Evolutionary conservation across 495 filamentous ascomycete genomes (phyloP), one percentile per base, ranked within the genome.

Genomic region (Penicillium egyptiacum): DNA sequence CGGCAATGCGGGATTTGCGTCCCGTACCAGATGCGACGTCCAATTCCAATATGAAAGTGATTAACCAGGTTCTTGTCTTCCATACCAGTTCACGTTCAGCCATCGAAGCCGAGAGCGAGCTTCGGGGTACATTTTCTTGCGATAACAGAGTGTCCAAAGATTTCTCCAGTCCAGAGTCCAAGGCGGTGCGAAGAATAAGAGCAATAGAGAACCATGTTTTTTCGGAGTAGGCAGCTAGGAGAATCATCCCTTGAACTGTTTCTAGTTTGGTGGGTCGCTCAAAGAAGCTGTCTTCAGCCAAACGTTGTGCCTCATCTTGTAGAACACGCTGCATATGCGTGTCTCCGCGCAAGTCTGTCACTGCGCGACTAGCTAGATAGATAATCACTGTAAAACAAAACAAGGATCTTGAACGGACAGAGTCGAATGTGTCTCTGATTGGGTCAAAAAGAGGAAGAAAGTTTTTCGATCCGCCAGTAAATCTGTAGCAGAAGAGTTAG

Each of bases 161-260:
- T 45, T 75, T 75, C 54, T 77, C 74, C 6, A 77, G 61, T 0
- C 74, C 74, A 25, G 73, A 74, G 44, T 77, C 74, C 33, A 77
- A 56, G 0, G 74, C 74, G 1, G 74, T 77, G 19, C 74, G 70
- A 22, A 77, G 57, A 48, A 77, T 77, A 6, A 77, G 70, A 8
- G 74, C 74, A 2, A 69, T 77, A 4, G 74, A 77, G 50, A 77
- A 77, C 74, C 74, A 77, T 0, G 74, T 75, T 40, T 77, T 77
- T 56, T 77, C 74, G 0, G 74, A 77, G 23, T 77, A 77, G 8
- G 74, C 74, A 9, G 74, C 74, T 0, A 77, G 63, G 5, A 77
- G 63, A 46, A 77, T 72, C 74, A 77, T 77, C 11, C 72, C 74
- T 30, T 77, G 74, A 0, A 77, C 74, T 4, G 72, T 75, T 50